phyloP scores from a whole-genome alignment of 2,329 filamentous ascomycete species.

The Fusarium abutilonis region DNA sequence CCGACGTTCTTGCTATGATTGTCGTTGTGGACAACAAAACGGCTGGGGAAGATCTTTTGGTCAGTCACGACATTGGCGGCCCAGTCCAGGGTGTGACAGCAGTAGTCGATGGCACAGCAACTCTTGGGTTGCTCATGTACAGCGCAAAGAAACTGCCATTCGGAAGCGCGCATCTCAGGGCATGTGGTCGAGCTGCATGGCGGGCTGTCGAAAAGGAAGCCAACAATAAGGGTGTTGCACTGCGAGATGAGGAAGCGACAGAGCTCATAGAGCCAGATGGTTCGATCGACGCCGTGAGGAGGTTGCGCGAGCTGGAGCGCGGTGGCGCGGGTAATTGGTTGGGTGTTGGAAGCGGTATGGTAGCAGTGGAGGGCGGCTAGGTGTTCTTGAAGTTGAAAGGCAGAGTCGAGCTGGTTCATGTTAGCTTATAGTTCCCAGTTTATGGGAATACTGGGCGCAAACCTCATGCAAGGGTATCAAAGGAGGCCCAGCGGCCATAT shows the following conservation, averaged over 20 bases:
- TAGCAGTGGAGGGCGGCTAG: constrained; percentile 90
- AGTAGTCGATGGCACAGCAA: constrained; percentile 98
- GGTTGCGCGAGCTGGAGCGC: constrained; percentile 81
- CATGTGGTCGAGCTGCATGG: constrained; percentile 90
- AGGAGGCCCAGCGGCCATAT: constrained; percentile 93
- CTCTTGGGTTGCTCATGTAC: constrained; percentile 96
- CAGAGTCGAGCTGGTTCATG: constrained; percentile 81
- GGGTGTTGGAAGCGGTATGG: constrained; percentile 73
- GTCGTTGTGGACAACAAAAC: constrained; percentile 69
- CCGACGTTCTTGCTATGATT: constrained; percentile 70
- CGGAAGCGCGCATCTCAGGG: constrained; percentile 96
- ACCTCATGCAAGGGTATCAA: constrained; percentile 87
- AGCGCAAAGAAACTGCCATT: constrained; percentile 99
- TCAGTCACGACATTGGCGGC: constrained; percentile 94
- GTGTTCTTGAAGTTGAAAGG: constrained; percentile 97
- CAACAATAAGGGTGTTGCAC: constrained; percentile 90
- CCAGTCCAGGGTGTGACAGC: constrained; percentile 98
- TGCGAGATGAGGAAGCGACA: constrained; percentile 95
- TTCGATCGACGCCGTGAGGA: constrained; percentile 82
- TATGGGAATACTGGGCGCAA: constrained; percentile 9
- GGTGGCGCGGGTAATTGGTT: constrained; percentile 78
- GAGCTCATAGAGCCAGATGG: constrained; percentile 97
- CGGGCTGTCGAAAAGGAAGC: constrained; percentile 89
- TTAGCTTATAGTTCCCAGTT: constrained; percentile 20
- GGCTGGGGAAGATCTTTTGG: constrained; percentile 92